Evolutionary conservation across 2,329 filamentous ascomycete genomes (phyloP), one percentile per base, ranked within the genome.

Genomic region (Truncatella angustata): DNA sequence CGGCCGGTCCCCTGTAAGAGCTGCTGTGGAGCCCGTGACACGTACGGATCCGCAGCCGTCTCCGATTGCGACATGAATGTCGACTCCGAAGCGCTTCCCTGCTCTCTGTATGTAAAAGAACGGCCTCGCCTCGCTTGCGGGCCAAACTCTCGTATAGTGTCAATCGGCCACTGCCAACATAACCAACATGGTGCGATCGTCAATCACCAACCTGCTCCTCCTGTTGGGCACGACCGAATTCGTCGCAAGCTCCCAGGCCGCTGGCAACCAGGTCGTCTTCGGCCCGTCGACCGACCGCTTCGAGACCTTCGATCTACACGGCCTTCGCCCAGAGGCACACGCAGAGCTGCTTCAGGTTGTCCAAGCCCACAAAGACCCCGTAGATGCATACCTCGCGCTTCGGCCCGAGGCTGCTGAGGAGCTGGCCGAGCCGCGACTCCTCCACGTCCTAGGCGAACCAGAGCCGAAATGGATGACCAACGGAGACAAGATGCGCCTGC

Each of bases 401-500:
- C 52, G 52, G 12, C 60, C 60, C 20, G 53, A 58, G 30, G 34
- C 56, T 14, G 54, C 53, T 20, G 54, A 47, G 26, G 35, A 53
- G 46, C 54, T 62, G 10, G 56, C 58, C 35, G 75, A 79, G 56
- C 71, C 74, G 52, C 83, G 73, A 61, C 70, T 87, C 21, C 81
- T 89, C 54, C 84, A 88, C 68, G 69, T 87, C 23, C 75, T 74
- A n/a, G 82, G 82, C 10, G 80, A 81, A 49, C 76, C 84, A 57
- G 82, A 44, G 39, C 54, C 80, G 28, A 70, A 74, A 72, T 86
- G 82, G 81, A 79, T 88, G 40, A 85, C 81, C 0, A 85, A 88
- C 51, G 52, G 87, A 35, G 83, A 90, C 68, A 91, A 90, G 70
- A 85, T 87, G 81, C 78, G 76, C 55, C 70, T 90, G 43, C 80